phyloP scores from a whole-genome alignment of 352 stramenopile species.

The Pythium rishiriense region DNA sequence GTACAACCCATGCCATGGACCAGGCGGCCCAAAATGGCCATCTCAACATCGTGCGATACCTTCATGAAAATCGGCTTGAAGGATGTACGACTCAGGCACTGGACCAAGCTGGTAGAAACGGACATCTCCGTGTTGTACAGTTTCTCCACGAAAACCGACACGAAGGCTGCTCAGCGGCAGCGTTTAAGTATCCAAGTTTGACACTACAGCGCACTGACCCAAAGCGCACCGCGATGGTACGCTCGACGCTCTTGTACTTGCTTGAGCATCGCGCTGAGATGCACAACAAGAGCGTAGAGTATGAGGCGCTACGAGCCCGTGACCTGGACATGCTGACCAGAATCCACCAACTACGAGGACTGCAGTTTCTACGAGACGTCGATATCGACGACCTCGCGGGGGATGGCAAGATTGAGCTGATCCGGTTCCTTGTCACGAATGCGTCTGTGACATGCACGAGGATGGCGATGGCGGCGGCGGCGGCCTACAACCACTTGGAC shows the following conservation, averaged over 20 bases:
- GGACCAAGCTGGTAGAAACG: background rate
- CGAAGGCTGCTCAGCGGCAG: background rate
- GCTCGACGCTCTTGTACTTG: background rate
- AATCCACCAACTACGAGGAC: background rate
- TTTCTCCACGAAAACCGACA: background rate
- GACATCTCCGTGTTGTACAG: background rate
- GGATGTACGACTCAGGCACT: background rate
- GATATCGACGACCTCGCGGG: background rate
- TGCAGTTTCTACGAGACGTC: background rate
- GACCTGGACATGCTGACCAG: background rate
- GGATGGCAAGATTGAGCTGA: background rate
- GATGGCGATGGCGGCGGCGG: background rate
- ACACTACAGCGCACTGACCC: background rate
- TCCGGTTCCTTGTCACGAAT: background rate
- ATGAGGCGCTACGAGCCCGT: background rate
- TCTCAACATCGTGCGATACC: background rate
- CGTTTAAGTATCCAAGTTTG: background rate
- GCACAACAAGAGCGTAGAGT: background rate
- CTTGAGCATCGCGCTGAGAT: background rate
- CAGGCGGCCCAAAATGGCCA: background rate
- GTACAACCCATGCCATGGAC: background rate
- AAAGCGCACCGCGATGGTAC: background rate
- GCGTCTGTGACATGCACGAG: background rate
- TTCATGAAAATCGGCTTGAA: background rate
- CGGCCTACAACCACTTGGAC: background rate